Evolutionary conservation across 768 basidiomycete species (phyloP).

Genomic region (Rhizopogon roseolus): DNA sequence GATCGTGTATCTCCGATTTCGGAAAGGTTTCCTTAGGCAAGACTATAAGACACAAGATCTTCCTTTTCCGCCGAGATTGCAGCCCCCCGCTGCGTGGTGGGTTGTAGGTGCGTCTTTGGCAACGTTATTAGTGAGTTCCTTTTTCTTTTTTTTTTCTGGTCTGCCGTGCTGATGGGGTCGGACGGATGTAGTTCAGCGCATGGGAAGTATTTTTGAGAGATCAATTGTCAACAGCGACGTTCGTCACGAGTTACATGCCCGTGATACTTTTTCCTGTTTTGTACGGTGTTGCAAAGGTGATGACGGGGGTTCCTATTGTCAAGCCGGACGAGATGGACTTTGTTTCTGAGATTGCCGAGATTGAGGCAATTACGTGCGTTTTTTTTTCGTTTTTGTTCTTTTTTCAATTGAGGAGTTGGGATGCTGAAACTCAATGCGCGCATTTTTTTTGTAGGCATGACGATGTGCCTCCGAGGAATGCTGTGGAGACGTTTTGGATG

Average conservation of each 20-base stretch:
- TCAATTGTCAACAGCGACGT: conserved; percentile 32
- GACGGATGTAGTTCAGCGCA: conserved; percentile 29
- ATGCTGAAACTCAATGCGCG: not conserved
- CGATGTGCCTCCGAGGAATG: conserved; percentile 23
- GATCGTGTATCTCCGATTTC: conserved; percentile 43
- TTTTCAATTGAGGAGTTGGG: not conserved
- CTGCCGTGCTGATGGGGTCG: not conserved
- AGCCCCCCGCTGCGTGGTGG: conserved; percentile 39
- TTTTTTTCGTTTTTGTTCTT: too few relatives aligned
- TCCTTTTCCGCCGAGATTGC: conserved; percentile 41
- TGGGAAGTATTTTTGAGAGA: conserved; percentile 38
- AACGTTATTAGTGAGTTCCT: conserved; percentile 29
- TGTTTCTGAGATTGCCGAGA: conserved; percentile 16
- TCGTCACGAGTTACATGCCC: conserved; percentile 40
- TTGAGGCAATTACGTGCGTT: conserved; percentile 24
- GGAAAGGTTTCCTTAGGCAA: conserved; percentile 41
- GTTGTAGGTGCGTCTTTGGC: conserved; percentile 22
- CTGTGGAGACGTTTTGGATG: conserved; percentile 19
- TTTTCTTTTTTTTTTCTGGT: too few relatives aligned
- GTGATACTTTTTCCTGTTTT: conserved; percentile 42
- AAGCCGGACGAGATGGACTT: conserved; percentile 23
- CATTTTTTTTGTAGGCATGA: conserved; percentile 13
- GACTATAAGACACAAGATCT: conserved; percentile 42
- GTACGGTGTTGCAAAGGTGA: conserved; percentile 27
- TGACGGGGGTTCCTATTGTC: conserved; percentile 7